A percentile compares a stretch with the other conserved stretches of the same genome.
These are phyloP conservation scores for Chlamydomonas sp. DNA, from an alignment of 139 green algal genomes.

Conservation along the genomic window DNA sequence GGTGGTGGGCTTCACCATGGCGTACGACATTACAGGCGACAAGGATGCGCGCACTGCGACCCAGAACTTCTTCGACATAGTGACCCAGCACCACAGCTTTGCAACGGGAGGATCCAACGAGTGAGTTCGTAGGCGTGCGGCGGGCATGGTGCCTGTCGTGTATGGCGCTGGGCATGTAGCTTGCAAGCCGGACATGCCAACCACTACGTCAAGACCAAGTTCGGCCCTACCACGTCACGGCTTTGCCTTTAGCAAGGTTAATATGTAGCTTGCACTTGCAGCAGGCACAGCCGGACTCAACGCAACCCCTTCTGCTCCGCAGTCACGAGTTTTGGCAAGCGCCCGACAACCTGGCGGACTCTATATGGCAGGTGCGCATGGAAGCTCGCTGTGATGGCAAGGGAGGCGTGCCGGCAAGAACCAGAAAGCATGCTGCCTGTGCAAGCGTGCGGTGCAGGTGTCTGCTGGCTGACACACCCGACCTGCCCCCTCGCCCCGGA, in stretches of 20 bases:
- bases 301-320: background rate
- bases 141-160: no score
- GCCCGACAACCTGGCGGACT: slow-evolving; percentile 29
- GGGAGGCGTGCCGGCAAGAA: no score
- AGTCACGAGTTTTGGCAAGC: slow-evolving; percentile 62
- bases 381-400: no score
- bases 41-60: slow-evolving; percentile 31
- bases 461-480: background rate
- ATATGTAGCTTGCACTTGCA: no score
- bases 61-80: slow-evolving; percentile 60
- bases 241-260: no score
- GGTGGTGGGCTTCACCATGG: slow-evolving; percentile 73
- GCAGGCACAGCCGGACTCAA: background rate
- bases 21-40: slow-evolving; percentile 56
- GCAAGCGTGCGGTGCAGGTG: background rate
- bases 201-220: no score
- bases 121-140: no score
- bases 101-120: slow-evolving; percentile 66
- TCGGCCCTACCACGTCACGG: no score
- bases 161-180: no score
- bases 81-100: slow-evolving; percentile 47
- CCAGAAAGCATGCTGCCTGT: background rate
- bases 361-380: slow-evolving; percentile 16
- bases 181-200: no score
- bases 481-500: background rate